Evolutionary conservation across 2,329 filamentous ascomycete genomes (phyloP), one percentile per base, ranked within the genome.

Genomic region (Daldinia sp.): DNA sequence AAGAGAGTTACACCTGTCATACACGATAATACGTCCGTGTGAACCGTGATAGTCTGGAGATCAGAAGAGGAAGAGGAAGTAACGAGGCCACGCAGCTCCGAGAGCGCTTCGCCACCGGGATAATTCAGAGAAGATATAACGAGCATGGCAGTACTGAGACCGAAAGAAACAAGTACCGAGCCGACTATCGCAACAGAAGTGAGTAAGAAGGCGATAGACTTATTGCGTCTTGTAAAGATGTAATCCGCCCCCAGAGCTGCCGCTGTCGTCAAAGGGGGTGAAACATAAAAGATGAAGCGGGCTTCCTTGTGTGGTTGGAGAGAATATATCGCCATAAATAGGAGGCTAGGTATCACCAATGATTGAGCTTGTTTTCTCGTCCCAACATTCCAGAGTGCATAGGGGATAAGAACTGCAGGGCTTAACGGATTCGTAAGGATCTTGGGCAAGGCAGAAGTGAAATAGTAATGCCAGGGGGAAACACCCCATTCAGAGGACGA

Each of bases 271-370:
- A 98, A 80, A 0, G 90, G 83, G 0, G 95, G 95, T 21, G 96
- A 83, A 53, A 87, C 84, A 78, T 98, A 98, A 71, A 98, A 88
- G 70, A 99, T 89, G 81, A 99, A 99, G 15, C 95, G 91, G 75
- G 93, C 91, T 79, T 99, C 95, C 76, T 99, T 99, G 80, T 99
- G 95, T 0, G 94, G 94, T 64, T 97, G 90, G 51, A 93, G 71
- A 66, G 93, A 97, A 81, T 97, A 98, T 41, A 96, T 77, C 3
- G 84, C 84, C 17, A 96, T 82, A 76, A 94, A 99, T 27, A 85
- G 76, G 1, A 96, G 68, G 8, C 86, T 84, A 0, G 95, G 93
- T 2, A 89, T 70, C 3, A 91, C 81, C 0, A 92, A 71, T 5
- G 80, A 78, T 13, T 77, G 73, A 0, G 82, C 80, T 4, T 78